Evolutionary conservation across 2,329 filamentous ascomycete genomes (phyloP), one percentile per base, ranked within the genome.

Genomic region (Chrysoporthe deuterocubensis): DNA sequence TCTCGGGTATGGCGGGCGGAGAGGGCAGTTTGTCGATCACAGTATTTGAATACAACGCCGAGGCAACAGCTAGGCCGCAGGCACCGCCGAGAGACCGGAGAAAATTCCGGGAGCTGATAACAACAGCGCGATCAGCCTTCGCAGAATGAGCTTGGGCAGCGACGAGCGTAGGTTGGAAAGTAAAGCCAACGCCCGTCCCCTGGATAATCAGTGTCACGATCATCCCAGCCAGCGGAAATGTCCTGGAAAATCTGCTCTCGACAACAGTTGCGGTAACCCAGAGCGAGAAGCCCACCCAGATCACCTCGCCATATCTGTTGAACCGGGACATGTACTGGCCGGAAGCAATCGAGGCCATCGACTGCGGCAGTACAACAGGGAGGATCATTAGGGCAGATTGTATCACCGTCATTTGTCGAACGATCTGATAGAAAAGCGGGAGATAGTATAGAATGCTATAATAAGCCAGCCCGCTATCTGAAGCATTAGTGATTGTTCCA

Each of bases 61-160:
- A 86, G 0, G 84, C 86, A 9, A 89, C 77, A 0, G 86, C 87
- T 0, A 90, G 81, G 0, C 88, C 87, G 16, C 83, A 80, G 1
- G 87, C 81, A 34, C 87, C 88, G 11, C 89, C 88, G 3, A 87
- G 78, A 59, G 83, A 85, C 8, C 89, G 83, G 69, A 89, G 81
- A 73, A 90, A 90, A 71, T 90, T 90, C 1, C 88, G 81, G 63
- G 85, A 84, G 2, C 85, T 87, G 46, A 89, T 90, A 26, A 89
- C 83, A 1, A 90, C 84, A 0, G 89, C 88, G 26, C 88, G 82
- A 56, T 89, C 84, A 0, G 82, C 77, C 73, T 87, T 87, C 1
- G 81, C 78, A 32, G 81, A 84, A 73, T 89, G 86, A 0, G 86
- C 85, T 73, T 89, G 87, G 16, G 86, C 75, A 1, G 87, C 88